Evolutionary conservation across 2,329 filamentous ascomycete species (phyloP).

Genomic region (Talaromyces albobiverticillius): DNA sequence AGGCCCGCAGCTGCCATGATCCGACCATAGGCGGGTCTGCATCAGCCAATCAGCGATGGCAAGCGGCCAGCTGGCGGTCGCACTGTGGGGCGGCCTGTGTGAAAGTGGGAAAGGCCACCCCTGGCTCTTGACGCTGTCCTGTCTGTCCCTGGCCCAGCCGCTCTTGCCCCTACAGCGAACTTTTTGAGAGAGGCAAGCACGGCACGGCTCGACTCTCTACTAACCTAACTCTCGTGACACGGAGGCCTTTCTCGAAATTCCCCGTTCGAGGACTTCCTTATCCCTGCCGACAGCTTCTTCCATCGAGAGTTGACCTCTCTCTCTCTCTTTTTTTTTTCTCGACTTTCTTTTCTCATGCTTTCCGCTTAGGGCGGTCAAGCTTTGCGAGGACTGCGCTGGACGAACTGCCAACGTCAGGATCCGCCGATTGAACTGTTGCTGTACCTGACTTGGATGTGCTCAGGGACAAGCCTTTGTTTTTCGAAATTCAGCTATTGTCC

Average conservation of each 20-base stretch:
- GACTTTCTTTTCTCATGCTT: conserved; percentile 8
- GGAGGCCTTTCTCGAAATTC: background rate
- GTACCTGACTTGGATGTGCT: background rate
- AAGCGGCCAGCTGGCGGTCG: background rate
- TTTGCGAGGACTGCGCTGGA: conserved; percentile 7
- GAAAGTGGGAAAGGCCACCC: conserved; percentile 10
- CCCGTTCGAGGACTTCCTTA: no score
- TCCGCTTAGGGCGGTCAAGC: conserved; percentile 11
- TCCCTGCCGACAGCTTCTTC: background rate
- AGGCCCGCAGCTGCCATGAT: conserved; percentile 14
- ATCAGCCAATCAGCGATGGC: background rate
- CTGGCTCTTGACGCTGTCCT: background rate
- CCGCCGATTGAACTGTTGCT: background rate
- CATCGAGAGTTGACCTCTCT: conserved; percentile 10
- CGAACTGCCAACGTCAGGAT: background rate
- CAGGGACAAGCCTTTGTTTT: background rate
- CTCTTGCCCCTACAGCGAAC: background rate
- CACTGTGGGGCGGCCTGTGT: background rate
- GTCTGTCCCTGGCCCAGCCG: conserved; percentile 6
- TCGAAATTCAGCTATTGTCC: background rate
- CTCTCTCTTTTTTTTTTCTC: background rate
- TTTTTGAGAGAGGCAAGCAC: background rate
- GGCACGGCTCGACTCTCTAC: no score
- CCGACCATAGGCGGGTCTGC: background rate
- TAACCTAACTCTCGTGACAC: background rate